phyloP scores from a whole-genome alignment of 2,329 filamentous ascomycete species.

The Capronia coronata region DNA sequence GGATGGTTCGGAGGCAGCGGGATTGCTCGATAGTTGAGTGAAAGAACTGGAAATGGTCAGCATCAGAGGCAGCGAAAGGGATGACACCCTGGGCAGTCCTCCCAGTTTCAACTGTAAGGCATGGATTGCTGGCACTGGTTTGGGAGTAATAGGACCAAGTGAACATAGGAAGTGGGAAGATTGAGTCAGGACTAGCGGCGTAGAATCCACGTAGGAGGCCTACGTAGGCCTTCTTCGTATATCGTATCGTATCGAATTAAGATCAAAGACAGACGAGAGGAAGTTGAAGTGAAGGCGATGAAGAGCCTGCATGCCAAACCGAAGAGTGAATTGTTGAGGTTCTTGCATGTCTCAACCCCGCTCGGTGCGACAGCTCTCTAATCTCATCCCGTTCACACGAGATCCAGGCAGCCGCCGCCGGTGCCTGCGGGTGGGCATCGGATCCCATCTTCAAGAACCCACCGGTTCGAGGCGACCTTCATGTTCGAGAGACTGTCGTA shows the following conservation, averaged over 20 bases:
- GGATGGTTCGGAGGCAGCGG: too few relatives aligned
- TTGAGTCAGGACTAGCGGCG: constrained; percentile 49
- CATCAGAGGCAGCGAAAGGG: too few relatives aligned
- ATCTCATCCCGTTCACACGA: background rate
- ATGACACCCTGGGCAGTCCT: too few relatives aligned
- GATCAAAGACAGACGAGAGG: background rate
- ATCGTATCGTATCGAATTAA: too few relatives aligned
- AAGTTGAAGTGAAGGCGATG: background rate
- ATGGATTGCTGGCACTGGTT: too few relatives aligned
- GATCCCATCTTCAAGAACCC: background rate
- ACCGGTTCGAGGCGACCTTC: too few relatives aligned
- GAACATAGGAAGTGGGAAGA: too few relatives aligned
- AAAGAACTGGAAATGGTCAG: too few relatives aligned
- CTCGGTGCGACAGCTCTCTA: background rate
- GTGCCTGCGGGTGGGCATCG: background rate
- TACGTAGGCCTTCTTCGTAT: background rate
- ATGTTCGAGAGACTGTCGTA: too few relatives aligned
- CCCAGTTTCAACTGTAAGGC: too few relatives aligned
- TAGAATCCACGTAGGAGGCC: constrained; percentile 38
- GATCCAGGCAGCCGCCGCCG: background rate
- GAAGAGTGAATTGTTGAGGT: background rate
- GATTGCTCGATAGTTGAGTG: too few relatives aligned
- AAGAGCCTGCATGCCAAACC: background rate
- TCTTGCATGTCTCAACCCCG: background rate
- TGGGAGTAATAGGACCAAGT: too few relatives aligned